Conservation (phyloP, 2,329 filamentous ascomycete genomes). For the Thyridium curvatum region DNA sequence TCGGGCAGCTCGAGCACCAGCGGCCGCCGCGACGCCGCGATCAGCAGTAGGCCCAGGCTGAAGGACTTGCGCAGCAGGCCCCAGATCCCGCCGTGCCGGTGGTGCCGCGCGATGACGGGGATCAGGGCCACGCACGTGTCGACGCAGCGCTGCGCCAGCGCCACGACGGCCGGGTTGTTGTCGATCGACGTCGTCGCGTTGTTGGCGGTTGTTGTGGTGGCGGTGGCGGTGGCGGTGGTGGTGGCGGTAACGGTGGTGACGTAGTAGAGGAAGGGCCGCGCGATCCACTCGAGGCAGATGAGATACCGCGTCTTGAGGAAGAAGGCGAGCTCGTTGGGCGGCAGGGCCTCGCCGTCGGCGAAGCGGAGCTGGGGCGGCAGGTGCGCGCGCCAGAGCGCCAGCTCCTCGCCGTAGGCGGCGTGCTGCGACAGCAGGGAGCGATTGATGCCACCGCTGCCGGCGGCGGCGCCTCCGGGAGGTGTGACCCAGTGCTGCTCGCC, state of each 20-base stretch:
- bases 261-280: constrained; percentile 3
- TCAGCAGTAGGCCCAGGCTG: neutral
- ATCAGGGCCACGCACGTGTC: neutral
- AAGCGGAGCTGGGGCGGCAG: constrained; percentile 1
- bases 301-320: neutral
- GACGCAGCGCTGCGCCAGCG: constrained; percentile 1
- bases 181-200: too few species aligned
- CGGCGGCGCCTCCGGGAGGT: too few species aligned
- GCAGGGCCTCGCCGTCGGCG: constrained; percentile 1
- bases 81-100: constrained; percentile 4
- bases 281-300: constrained; percentile 3
- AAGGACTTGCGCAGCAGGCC: constrained; percentile 1
- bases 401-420: constrained; percentile 53
- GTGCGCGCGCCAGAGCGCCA: constrained; percentile 62
- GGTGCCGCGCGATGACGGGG: constrained; percentile 1
- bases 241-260: neutral
- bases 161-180: neutral
- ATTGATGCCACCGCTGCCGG: too few species aligned
- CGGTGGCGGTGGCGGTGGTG: too few species aligned
- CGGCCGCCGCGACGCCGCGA: neutral
- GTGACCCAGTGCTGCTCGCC: constrained; percentile 1
- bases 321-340: constrained; percentile 1
- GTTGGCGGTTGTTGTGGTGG: too few species aligned
- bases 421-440: too few species aligned
- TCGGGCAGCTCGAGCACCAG: too few species aligned